Conservation (phyloP, 495 filamentous ascomycete genomes). For the Daldinia concentrica region DNA sequence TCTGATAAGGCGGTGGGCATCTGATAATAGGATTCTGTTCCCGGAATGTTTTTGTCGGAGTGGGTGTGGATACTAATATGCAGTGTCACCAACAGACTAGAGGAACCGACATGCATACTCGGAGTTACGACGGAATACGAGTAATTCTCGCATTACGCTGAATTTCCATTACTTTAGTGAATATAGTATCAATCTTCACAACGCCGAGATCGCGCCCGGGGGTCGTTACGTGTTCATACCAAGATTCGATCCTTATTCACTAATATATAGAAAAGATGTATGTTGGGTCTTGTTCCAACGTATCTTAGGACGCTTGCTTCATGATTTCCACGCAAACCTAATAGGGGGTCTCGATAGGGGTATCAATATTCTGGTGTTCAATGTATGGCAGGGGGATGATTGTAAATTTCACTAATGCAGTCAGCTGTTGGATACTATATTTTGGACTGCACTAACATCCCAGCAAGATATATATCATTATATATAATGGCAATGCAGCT, state of each 20-base stretch:
- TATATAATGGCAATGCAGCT: background rate
- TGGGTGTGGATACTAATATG: background rate
- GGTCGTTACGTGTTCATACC: background rate
- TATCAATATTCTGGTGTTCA: background rate
- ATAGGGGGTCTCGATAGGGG: background rate
- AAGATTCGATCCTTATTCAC: background rate
- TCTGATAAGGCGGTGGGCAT: background rate
- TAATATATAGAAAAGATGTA: background rate
- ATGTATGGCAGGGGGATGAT: background rate
- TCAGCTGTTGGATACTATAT: background rate
- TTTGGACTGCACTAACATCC: background rate
- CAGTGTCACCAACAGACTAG: background rate
- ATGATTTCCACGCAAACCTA: background rate
- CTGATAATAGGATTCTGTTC: background rate
- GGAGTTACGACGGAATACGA: slow-evolving; percentile 6
- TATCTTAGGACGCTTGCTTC: background rate
- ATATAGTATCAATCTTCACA: background rate
- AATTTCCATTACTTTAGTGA: background rate
- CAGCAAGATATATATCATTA: background rate
- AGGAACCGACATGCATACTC: background rate
- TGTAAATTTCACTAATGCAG: background rate
- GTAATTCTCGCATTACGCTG: background rate
- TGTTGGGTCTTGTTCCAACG: background rate
- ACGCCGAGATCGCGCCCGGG: background rate
- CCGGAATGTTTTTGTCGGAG: background rate